A percentile compares a stretch with the other conserved stretches of the same genome.
Evolutionary conservation across 2,329 filamentous ascomycete genomes (phyloP).

Genomic region (Aspergillus pseudoviridinutans): DNA sequence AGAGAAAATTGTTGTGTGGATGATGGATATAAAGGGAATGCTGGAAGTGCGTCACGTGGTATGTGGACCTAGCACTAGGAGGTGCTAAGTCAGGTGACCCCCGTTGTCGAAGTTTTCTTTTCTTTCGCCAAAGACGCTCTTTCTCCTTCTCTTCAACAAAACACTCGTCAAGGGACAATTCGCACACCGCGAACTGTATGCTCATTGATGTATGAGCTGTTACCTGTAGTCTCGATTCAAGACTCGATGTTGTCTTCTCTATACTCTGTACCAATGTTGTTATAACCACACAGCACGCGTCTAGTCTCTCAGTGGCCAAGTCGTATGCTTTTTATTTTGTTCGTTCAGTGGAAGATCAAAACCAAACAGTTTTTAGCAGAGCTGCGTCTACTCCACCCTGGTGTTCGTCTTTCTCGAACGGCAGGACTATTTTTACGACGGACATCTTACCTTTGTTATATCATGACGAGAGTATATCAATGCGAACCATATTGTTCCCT

Average conservation of each 20-base stretch:
- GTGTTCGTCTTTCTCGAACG: conserved; percentile 37
- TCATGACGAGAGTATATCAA: not conserved
- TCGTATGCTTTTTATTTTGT: conserved; percentile 38
- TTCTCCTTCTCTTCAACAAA: not conserved
- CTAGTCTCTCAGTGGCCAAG: conserved; percentile 32
- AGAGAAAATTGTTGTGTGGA: conserved; percentile 11
- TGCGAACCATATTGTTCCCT: not conserved
- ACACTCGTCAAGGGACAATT: not conserved
- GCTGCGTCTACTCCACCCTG: conserved; percentile 50
- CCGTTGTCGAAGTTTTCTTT: not conserved
- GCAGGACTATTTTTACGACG: conserved; percentile 46
- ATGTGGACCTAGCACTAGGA: conserved; percentile 7
- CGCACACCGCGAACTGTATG: not conserved
- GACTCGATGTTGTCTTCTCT: not conserved
- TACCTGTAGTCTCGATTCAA: not conserved
- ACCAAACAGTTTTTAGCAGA: conserved; percentile 48
- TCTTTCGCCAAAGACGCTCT: not conserved
- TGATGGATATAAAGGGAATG: not conserved
- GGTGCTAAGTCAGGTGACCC: not conserved
- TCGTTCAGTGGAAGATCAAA: conserved; percentile 47
- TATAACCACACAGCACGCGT: conserved; percentile 36
- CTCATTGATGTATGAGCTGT: not conserved
- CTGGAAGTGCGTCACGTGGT: not conserved
- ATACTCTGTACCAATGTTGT: not conserved
- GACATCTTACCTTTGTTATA: conserved; percentile 28